Base-by-base conservation (phyloP, 805 yeast genomes). In the Metschnikowia orientalis region DNA sequence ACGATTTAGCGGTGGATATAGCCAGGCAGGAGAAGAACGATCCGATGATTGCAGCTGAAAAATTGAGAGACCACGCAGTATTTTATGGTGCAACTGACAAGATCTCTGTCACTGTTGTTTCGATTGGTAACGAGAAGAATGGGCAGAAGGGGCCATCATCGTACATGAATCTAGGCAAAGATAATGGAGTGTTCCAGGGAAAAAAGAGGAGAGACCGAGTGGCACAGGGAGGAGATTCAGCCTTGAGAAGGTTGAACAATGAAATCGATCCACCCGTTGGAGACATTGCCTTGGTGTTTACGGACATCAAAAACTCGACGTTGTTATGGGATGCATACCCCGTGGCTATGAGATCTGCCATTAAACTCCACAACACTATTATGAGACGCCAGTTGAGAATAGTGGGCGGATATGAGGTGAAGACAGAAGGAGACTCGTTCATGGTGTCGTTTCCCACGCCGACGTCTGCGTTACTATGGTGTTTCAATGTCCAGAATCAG, bases 391-490 rank as follows among this genome's bases (percentile, higher is more conserved):
- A 87, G 46, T 63, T 92, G 42, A 74, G 96, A 47, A 80, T 89
- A 29, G 86, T 85, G 53, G 97, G 97, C 21, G 99, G 98, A 2
- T 92, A 92, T 55, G 99, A 92, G 57, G 98, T 92, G 17, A 92
- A 92, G 56, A 92, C 97, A 2, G 99, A 92, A 76, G 99, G 99
- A 53, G 99, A 92, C 69, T 95, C 98, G 0, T 92, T 92, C 49
- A 89, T 92, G 86, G 97, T 92, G 9, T 86, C 97, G 8, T 92
- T 92, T 57, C 95, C 96, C 0, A 81, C 95, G 0, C 90, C 95
- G 1, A 76, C 90, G 0, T 72, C 90, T 12, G 97, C 97, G 0
- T 65, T 92, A 41, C 68, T 87, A 22, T 92, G 98, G 97, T 87
- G 97, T 65, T 79, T 89, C 56, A 81, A 84, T 29, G 95, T 90